Percentiles rank a stretch among this genome's conserved stretches.
Evolutionary conservation across 495 filamentous ascomycete genomes (phyloP).

Genomic region (Aspergillus ellipticus): DNA sequence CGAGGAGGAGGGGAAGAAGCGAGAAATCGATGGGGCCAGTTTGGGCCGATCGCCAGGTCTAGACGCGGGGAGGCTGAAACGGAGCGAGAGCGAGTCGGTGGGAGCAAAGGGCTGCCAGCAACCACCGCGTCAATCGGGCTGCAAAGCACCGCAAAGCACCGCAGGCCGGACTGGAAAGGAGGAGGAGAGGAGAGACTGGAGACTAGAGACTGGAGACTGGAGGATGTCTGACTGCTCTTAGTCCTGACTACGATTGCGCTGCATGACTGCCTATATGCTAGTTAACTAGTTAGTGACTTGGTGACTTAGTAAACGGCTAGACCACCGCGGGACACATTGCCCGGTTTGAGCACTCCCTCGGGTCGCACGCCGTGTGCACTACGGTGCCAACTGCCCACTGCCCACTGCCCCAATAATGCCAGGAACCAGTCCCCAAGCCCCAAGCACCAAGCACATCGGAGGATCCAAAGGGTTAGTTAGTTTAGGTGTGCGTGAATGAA

Average conservation of each 20-base stretch:
- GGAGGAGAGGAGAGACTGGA: no score
- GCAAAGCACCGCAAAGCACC: no score
- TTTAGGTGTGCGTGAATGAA: no score
- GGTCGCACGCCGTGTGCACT: background rate
- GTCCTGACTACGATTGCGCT: no score
- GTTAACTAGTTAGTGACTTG: no score
- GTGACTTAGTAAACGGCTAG: no score
- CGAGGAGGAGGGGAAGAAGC: slow-evolving; percentile 15
- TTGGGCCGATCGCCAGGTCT: slow-evolving; percentile 23
- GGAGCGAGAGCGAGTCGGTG: background rate
- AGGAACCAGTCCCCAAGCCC: background rate
- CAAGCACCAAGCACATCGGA: background rate
- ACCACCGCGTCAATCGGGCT: slow-evolving; percentile 22
- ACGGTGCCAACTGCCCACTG: background rate
- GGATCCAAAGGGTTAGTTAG: no score
- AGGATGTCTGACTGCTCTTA: no score
- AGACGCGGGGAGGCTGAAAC: slow-evolving; percentile 22
- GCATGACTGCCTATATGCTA: no score
- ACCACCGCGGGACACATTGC: background rate
- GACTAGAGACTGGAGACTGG: no score
- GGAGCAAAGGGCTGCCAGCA: slow-evolving; percentile 10
- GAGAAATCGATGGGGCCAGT: slow-evolving; percentile 20
- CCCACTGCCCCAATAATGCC: background rate
- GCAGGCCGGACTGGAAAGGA: background rate
- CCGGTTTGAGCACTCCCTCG: background rate